These are phyloP conservation scores for Malus hybrid DNA, from an alignment of 331 rosid genomes.

Conservation along the genomic window DNA sequence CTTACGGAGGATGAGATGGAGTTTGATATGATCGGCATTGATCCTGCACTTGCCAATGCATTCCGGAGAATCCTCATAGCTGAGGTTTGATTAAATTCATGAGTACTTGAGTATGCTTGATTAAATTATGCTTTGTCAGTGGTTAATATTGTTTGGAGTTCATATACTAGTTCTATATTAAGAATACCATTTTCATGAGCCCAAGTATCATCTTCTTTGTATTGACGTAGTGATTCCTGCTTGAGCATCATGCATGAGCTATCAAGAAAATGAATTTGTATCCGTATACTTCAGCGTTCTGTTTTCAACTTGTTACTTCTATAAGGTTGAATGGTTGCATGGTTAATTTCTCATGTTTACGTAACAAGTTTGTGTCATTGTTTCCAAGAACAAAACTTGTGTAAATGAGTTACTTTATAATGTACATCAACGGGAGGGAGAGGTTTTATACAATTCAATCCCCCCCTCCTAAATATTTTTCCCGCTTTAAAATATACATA, in stretches of 20 bases:
- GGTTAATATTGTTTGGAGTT: background rate
- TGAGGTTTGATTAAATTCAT: conserved; percentile 43
- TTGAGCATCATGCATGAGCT: background rate
- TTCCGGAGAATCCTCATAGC: conserved; percentile 88
- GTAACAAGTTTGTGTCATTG: background rate
- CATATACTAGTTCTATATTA: background rate
- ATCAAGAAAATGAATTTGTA: background rate
- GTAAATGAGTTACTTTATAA: background rate
- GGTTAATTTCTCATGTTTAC: background rate
- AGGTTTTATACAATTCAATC: background rate
- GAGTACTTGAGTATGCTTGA: background rate
- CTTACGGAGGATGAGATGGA: conserved; percentile 53
- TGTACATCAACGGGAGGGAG: background rate
- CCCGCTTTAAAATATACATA: background rate
- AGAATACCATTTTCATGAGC: background rate
- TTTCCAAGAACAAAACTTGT: background rate
- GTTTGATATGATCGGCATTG: conserved; percentile 94
- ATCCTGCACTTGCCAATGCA: conserved; percentile 90
- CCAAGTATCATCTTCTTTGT: background rate
- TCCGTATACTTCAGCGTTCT: background rate
- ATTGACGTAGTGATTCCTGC: background rate
- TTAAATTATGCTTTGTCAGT: background rate
- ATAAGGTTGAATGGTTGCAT: background rate
- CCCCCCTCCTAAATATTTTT: too few relatives aligned
- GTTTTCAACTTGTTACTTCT: background rate